A percentile compares a stretch with the other conserved stretches of the same genome.
Evolutionary conservation across 805 yeast genomes (phyloP).

Genomic region (Suhomyces canberraensis): DNA sequence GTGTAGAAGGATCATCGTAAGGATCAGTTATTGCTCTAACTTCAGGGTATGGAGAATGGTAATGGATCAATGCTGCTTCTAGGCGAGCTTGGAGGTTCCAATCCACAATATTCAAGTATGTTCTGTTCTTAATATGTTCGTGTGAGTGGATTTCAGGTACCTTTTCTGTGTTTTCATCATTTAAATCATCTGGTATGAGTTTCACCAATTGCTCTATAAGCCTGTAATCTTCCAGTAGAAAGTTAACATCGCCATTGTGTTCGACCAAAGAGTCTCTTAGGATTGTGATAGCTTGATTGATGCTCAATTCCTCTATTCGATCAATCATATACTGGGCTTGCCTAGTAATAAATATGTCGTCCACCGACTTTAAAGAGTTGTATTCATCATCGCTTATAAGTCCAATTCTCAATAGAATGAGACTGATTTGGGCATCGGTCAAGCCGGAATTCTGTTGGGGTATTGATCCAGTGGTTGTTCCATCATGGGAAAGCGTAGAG

Average conservation of each 20-base stretch:
- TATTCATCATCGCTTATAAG: slow-evolving; percentile 11
- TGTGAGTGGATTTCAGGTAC: not conserved
- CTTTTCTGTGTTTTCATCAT: not conserved
- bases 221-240: slow-evolving; percentile 31
- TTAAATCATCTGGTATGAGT: slow-evolving; percentile 15
- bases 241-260: slow-evolving; percentile 34
- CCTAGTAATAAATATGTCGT: slow-evolving; percentile 3
- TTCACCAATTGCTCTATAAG: slow-evolving; percentile 27
- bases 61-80: slow-evolving; percentile 42
- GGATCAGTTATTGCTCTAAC: slow-evolving; percentile 65
- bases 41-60: slow-evolving; percentile 60
- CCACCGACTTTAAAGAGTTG: not conserved
- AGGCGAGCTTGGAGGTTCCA: slow-evolving; percentile 35
- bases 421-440: slow-evolving; percentile 3
- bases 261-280: slow-evolving; percentile 35
- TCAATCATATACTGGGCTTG: slow-evolving; percentile 25
- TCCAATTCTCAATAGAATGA: slow-evolving; percentile 10
- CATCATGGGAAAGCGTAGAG: not conserved
- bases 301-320: slow-evolving; percentile 21
- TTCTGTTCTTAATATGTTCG: slow-evolving; percentile 7
- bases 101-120: slow-evolving; percentile 13
- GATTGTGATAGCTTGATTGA: slow-evolving; percentile 26
- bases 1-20: slow-evolving; percentile 47
- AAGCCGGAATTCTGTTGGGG: not conserved
- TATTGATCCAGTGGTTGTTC: not conserved